Base-by-base conservation (phyloP, 1,284 basidiomycete genomes). In the Irpex lacteus region DNA sequence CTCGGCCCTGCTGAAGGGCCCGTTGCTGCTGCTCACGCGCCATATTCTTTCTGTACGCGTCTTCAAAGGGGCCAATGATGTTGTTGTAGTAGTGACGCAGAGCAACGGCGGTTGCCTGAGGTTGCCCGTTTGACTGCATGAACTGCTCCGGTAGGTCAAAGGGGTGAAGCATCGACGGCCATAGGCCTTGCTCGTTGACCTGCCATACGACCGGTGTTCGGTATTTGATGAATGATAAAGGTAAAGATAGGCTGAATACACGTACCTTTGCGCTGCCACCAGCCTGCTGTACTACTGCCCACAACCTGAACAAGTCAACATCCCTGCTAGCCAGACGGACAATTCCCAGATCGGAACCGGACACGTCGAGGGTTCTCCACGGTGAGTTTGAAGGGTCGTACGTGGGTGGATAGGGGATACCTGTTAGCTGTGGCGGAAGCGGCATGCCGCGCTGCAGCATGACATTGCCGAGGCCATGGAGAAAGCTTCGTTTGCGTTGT, bases 271-370 rank as follows among this genome's bases (percentile, higher is more conserved):
- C 74, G 15, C 80, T 77, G 38, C 90, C 90, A 47, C 91, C 90
- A 44, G 76, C 70, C 65, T 83, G 78, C 63, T 78, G 76, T 49
- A 90, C 86, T 50, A 84, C 64, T 9, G 78, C 79, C 86, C 87
- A 92, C 6, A 93, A 76, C 68, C 81, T 88, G 75, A 91, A 90
- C 50, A 95, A 74, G 69, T 90, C 89, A 59, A 95, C 80, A 71
- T 95, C 92, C 74, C 87, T 92, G 19, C 91, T 92, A 2, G 88
- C 86, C 54, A 95, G 71, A 64, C 85, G 84, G 70, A 92, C 79
- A 49, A 81, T 75, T 54, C 90, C 91, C 15, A 81, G 67, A 65
- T 90, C 90, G 34, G 70, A 68, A 18, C 79, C 71, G 5, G 82
- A 82, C 50, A 81, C 77, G 65, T 92, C 90, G 64, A 92, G 75